phyloP scores from a whole-genome alignment of 78 protist genomes.

The Emiliania huxleyi region DNA sequence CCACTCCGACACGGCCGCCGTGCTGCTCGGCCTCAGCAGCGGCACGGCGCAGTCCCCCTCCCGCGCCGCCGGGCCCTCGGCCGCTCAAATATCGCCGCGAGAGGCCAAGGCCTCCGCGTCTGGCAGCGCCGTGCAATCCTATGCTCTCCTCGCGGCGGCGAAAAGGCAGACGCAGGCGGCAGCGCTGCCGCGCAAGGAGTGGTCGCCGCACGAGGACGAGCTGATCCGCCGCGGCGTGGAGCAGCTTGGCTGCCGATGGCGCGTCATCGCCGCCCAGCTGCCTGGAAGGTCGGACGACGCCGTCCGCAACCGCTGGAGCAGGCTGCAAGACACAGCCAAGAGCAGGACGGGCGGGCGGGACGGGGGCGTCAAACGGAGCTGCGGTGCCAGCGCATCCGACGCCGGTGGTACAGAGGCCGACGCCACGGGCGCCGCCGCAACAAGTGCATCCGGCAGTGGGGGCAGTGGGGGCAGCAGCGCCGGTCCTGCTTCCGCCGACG shows the following conservation, averaged over 20 bases:
- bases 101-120: not conserved
- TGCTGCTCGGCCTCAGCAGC: not conserved
- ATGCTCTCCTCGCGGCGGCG: not conserved
- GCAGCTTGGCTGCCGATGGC: not conserved
- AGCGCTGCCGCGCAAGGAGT: not conserved
- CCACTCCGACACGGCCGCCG: not conserved
- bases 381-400: not conserved
- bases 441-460: not conserved
- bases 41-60: not conserved
- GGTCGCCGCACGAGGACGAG: not conserved
- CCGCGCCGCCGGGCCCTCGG: not conserved
- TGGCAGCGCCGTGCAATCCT: not conserved
- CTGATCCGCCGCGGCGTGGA: not conserved
- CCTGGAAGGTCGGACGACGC: not conserved
- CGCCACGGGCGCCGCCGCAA: not conserved
- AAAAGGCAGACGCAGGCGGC: not conserved
- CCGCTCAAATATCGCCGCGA: not conserved
- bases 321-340: not conserved
- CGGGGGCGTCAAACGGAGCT: not conserved
- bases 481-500: not conserved
- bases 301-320: not conserved
- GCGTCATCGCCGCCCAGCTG: not conserved
- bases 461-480: not conserved
- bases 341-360: not conserved
- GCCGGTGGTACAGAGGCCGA: not conserved